phyloP scores from a whole-genome alignment of 73 alveolate species.

The Stentor coeruleus region DNA sequence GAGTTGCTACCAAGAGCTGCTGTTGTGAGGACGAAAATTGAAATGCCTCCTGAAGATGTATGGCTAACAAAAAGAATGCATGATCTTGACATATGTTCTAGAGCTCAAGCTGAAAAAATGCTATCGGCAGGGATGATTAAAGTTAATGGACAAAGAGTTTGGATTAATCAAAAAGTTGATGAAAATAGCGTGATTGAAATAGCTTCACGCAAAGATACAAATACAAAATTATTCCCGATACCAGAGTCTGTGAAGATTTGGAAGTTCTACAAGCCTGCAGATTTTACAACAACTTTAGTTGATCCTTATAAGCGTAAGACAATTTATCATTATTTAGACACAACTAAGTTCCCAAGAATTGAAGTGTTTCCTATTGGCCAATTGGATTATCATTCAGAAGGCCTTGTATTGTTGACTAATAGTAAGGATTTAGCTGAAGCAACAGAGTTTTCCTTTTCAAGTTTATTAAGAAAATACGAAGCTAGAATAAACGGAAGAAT shows the following conservation, averaged over 20 bases:
- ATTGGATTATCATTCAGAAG: conserved; percentile 76
- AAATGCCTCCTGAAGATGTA: neutral
- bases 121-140: conserved; percentile 66
- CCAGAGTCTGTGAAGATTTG: conserved; percentile 39
- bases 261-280: conserved; percentile 52
- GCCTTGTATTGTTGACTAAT: conserved; percentile 67
- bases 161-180: conserved; percentile 49
- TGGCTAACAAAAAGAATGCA: conserved; percentile 65
- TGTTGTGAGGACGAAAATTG: neutral
- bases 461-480: conserved; percentile 64
- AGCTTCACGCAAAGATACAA: conserved; percentile 48
- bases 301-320: neutral
- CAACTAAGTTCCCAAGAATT: conserved; percentile 33
- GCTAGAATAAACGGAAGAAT: conserved; percentile 80
- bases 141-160: conserved; percentile 59
- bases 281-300: conserved; percentile 23
- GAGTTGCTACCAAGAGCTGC: neutral
- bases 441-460: conserved; percentile 57
- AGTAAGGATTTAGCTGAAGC: conserved; percentile 77
- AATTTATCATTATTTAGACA: conserved; percentile 23
- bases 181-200: conserved; percentile 51
- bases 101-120: conserved; percentile 77
- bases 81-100: conserved; percentile 68
- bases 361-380: conserved; percentile 67
- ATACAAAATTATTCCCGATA: conserved; percentile 36